phyloP scores from a whole-genome alignment of 2,329 filamentous ascomycete genomes.

The Phialophora expanda region DNA sequence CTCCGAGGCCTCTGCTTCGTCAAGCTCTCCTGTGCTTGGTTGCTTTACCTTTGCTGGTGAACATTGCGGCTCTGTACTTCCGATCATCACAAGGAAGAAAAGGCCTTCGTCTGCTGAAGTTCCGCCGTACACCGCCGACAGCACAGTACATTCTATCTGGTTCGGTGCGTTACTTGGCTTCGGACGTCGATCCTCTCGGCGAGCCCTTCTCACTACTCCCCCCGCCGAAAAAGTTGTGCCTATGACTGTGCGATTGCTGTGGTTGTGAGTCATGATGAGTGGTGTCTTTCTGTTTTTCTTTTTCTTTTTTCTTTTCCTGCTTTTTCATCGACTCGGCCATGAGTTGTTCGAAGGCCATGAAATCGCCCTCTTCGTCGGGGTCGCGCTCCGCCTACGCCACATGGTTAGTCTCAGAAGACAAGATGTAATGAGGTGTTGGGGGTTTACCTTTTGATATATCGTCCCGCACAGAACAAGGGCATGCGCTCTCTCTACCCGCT shows the following conservation, averaged over 20 bases:
- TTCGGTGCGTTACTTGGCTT: not conserved
- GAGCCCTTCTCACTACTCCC: constrained; percentile 5
- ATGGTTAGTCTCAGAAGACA: constrained; percentile 5
- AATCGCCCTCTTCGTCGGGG: constrained; percentile 96
- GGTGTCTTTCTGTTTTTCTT: constrained; percentile 46
- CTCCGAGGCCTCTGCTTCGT: not conserved
- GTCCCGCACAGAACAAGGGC: constrained; percentile 87
- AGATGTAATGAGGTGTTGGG: not conserved
- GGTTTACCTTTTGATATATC: constrained; percentile 78
- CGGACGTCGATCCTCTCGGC: constrained; percentile 3
- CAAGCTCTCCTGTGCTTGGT: not conserved
- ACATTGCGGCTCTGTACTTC: not conserved
- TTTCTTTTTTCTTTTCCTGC: constrained; percentile 77
- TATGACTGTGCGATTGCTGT: not conserved
- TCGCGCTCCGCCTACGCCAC: constrained; percentile 75
- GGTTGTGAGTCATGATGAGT: not conserved
- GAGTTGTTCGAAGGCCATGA: constrained; percentile 97
- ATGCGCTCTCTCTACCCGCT: constrained; percentile 88
- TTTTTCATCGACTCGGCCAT: constrained; percentile 96
- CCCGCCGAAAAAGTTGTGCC: constrained; percentile 4
- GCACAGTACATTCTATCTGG: not conserved
- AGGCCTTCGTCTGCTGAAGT: not conserved
- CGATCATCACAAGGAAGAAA: not conserved
- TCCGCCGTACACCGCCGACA: not conserved
- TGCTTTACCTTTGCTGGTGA: not conserved